Evolutionary conservation across 2,329 filamentous ascomycete genomes (phyloP).

Genomic region (Zymoseptoria pseudotritici): DNA sequence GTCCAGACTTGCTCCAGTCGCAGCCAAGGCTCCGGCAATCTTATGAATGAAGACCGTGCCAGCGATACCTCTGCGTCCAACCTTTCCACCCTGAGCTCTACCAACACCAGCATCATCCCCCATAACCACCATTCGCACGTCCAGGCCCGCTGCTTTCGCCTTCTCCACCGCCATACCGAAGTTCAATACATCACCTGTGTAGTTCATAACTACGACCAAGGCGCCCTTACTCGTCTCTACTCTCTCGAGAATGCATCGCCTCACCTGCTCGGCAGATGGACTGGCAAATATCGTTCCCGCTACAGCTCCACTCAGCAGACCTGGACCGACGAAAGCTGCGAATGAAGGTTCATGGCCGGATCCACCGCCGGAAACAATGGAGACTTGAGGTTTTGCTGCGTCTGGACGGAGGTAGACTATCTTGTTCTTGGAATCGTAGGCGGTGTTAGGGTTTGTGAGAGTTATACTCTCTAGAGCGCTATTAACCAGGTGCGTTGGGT

Average conservation of each 20-base stretch:
- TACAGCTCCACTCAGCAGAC: constrained; percentile 72
- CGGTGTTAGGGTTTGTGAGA: constrained; percentile 74
- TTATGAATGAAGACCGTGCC: constrained; percentile 90
- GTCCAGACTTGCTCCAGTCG: constrained; percentile 53
- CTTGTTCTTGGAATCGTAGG: constrained; percentile 72
- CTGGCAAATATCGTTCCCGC: constrained; percentile 83
- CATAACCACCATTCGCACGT: constrained; percentile 83
- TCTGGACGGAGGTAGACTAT: constrained; percentile 67
- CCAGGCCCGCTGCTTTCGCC: constrained; percentile 67
- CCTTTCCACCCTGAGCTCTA: constrained; percentile 74
- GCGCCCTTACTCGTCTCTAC: constrained; percentile 68
- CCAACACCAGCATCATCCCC: constrained; percentile 90
- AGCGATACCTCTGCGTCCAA: constrained; percentile 82
- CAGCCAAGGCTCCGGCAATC: constrained; percentile 76
- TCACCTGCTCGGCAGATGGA: constrained; percentile 74
- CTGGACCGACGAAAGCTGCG: constrained; percentile 73
- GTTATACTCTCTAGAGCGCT: constrained; percentile 70
- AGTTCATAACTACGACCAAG: constrained; percentile 86
- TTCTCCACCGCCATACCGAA: constrained; percentile 94
- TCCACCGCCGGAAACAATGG: constrained; percentile 80
- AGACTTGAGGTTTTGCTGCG: constrained; percentile 53
- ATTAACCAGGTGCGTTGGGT: constrained; percentile 70
- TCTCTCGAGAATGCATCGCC: constrained; percentile 63
- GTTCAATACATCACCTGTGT: constrained; percentile 61
- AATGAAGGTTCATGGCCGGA: constrained; percentile 88